These are phyloP conservation scores for Alternaria viburni DNA, from an alignment of 2,329 filamentous ascomycete species.

Conservation along the genomic window DNA sequence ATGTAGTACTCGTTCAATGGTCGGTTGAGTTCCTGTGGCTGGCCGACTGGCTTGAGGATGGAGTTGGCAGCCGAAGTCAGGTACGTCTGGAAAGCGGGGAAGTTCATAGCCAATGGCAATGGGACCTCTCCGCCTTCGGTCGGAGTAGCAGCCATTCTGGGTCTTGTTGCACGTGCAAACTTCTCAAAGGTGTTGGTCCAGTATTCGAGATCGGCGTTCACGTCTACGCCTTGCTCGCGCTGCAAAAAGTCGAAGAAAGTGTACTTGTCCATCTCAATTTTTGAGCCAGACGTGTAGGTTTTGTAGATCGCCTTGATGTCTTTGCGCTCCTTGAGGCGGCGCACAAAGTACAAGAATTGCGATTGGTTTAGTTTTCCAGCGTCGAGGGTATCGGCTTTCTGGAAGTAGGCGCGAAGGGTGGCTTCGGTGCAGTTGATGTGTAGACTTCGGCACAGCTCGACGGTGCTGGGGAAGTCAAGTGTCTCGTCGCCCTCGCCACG, in stretches of 20 bases:
- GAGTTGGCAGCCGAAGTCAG: conserved; percentile 63
- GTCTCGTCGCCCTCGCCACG: conserved; percentile 68
- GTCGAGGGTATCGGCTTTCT: conserved; percentile 69
- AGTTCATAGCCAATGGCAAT: conserved; percentile 70
- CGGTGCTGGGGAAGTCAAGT: conserved; percentile 78
- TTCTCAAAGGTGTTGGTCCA: conserved; percentile 79
- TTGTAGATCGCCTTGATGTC: conserved; percentile 80
- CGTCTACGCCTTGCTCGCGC: conserved; percentile 75
- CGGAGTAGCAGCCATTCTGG: conserved; percentile 50
- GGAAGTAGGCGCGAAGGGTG: conserved; percentile 76
- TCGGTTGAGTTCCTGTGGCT: conserved; percentile 71
- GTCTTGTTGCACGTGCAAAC: conserved; percentile 57
- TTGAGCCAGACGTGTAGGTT: conserved; percentile 59
- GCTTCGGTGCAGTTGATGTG: conserved; percentile 88
- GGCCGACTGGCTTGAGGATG: conserved; percentile 66
- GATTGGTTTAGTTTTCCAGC: conserved; percentile 74
- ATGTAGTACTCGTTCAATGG: conserved; percentile 98
- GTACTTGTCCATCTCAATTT: conserved; percentile 68
- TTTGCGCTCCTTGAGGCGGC: conserved; percentile 79
- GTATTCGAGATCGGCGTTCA: conserved; percentile 66
- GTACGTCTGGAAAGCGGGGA: conserved; percentile 74
- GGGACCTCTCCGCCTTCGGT: conserved; percentile 38
- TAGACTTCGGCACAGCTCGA: conserved; percentile 83
- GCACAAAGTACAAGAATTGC: conserved; percentile 85
- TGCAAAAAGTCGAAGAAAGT: conserved; percentile 80